Conservation (phyloP, 129 eudicot species). For the Lonicera japonica region DNA sequence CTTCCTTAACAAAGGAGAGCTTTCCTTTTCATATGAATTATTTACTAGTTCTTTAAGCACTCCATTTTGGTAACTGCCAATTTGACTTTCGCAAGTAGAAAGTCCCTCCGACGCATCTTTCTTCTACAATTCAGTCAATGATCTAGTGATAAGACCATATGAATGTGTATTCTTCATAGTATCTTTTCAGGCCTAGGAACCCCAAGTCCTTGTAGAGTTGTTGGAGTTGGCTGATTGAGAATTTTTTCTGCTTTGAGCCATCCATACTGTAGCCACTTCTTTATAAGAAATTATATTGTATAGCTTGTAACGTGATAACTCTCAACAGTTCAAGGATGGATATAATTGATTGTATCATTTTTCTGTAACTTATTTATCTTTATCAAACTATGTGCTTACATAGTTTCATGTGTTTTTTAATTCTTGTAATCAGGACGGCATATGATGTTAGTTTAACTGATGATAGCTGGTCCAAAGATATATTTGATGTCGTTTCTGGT, state of each 20-base stretch:
- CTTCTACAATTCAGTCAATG: no score
- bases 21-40: no score
- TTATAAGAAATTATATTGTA: background rate
- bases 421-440: conserved; percentile 55
- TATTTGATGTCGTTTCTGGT: conserved; percentile 53
- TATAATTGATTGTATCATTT: no score
- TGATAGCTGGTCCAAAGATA: conserved; percentile 66
- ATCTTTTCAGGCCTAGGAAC: background rate
- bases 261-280: background rate
- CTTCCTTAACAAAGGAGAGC: no score
- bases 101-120: no score
- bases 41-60: no score
- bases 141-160: no score
- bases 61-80: no score
- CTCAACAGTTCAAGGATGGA: background rate
- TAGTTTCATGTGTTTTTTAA: conserved; percentile 6
- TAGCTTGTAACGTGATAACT: background rate
- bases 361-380: background rate
- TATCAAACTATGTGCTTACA: conserved; percentile 1
- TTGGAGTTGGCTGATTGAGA: no score
- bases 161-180: no score
- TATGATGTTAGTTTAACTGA: conserved; percentile 79
- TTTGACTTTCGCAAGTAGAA: no score
- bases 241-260: background rate
- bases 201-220: background rate